Percentiles rank a stretch among this genome's conserved stretches.
Conservation (phyloP, 441 rosid species). For the Brassica hybrid region DNA sequence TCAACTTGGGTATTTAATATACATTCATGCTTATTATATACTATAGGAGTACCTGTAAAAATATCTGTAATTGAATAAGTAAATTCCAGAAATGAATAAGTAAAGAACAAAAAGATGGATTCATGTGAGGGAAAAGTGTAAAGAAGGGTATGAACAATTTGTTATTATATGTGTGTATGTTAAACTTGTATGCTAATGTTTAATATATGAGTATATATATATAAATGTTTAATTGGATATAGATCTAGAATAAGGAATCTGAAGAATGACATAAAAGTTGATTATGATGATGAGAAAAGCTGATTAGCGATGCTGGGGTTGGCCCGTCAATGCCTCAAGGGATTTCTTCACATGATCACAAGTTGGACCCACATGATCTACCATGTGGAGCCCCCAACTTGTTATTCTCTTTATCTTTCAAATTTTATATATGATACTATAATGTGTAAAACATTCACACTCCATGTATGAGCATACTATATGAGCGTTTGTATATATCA, state of each 20-base stretch:
- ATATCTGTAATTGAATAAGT: not conserved
- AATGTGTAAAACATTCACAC: not conserved
- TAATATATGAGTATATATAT: constrained; percentile 2
- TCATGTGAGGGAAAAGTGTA: constrained; percentile 42
- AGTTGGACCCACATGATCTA: constrained; percentile 37
- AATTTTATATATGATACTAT: not conserved
- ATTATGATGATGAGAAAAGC: constrained; percentile 33
- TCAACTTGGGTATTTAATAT: constrained; percentile 4
- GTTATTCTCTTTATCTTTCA: constrained; percentile 1
- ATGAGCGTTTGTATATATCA: not conserved
- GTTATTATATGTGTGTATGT: constrained; percentile 1
- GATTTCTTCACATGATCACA: constrained; percentile 39
- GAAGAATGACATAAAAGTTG: constrained; percentile 33
- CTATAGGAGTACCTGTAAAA: not conserved
- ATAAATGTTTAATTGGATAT: constrained; percentile 1
- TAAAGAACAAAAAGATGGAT: constrained; percentile 37
- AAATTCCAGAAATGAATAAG: constrained; percentile 4
- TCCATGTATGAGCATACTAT: not conserved
- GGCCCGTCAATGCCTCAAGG: constrained; percentile 38
- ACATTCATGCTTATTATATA: not conserved
- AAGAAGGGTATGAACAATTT: constrained; percentile 34
- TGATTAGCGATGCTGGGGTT: constrained; percentile 31
- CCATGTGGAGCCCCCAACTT: constrained; percentile 27
- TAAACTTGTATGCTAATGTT: not conserved
- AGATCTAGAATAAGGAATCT: constrained; percentile 30